Percentiles rank a stretch among this genome's conserved stretches.
phyloP scores from a whole-genome alignment of 106 monocot species.

The Dioscorea zingiberensis region DNA sequence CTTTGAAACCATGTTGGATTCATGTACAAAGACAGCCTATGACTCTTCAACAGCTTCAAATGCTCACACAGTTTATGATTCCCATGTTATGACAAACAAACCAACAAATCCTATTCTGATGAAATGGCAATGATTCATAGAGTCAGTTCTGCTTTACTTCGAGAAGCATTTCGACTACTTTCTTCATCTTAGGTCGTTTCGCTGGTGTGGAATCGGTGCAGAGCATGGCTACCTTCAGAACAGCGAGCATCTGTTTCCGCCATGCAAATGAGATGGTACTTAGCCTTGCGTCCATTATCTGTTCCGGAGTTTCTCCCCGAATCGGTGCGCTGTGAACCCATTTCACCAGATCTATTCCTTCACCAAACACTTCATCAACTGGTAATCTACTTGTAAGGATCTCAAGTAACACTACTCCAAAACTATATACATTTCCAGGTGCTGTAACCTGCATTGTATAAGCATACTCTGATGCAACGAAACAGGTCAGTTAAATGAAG shows the following conservation, averaged over 20 bases:
- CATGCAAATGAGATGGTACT: conserved; percentile 77
- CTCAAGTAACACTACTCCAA: conserved; percentile 72
- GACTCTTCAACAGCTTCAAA: too few relatives aligned
- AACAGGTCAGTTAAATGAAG: not conserved
- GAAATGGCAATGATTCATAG: too few relatives aligned
- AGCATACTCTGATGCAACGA: conserved; percentile 57
- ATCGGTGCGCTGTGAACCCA: conserved; percentile 60
- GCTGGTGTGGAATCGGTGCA: conserved; percentile 63
- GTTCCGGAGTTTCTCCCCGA: conserved; percentile 70
- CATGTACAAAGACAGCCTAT: too few relatives aligned
- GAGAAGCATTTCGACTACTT: conserved; percentile 75
- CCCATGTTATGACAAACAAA: too few relatives aligned
- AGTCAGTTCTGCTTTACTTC: conserved; percentile 33
- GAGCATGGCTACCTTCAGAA: conserved; percentile 67
- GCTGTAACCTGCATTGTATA: conserved; percentile 93
- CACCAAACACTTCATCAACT: conserved; percentile 62
- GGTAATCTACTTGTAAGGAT: conserved; percentile 61
- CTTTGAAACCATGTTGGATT: too few relatives aligned
- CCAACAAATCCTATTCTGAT: too few relatives aligned
- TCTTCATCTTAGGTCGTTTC: conserved; percentile 80
- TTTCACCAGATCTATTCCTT: conserved; percentile 83
- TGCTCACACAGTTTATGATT: too few relatives aligned
- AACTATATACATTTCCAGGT: conserved; percentile 85
- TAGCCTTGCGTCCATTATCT: conserved; percentile 84
- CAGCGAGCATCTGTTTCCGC: conserved; percentile 83